These are phyloP conservation scores for Fistulifera solaris DNA, from an alignment of 108 stramenopile genomes.

Conservation along the genomic window DNA sequence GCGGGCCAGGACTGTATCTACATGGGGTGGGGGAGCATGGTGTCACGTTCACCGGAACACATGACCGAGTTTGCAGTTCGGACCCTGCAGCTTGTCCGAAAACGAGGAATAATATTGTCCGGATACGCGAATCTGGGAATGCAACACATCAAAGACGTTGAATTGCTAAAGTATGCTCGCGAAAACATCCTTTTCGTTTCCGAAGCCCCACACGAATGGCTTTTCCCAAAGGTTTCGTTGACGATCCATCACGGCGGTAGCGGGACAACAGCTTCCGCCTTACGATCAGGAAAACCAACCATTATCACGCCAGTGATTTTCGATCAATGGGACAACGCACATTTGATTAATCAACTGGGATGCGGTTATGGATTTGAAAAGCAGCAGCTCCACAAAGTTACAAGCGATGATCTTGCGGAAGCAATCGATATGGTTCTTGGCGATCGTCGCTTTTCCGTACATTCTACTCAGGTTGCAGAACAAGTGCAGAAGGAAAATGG, in stretches of 20 bases:
- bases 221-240: slow-evolving; percentile 14
- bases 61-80: slow-evolving; percentile 8
- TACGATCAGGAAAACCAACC: slow-evolving; percentile 19
- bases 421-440: slow-evolving; percentile 1
- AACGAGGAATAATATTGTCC: slow-evolving; percentile 13
- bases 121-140: slow-evolving; percentile 9
- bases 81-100: not conserved
- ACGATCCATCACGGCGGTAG: slow-evolving; percentile 20
- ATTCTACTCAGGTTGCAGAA: slow-evolving; percentile 5
- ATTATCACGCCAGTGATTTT: slow-evolving; percentile 23
- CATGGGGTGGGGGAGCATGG: slow-evolving; percentile 23
- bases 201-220: slow-evolving; percentile 13
- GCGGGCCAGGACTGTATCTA: slow-evolving; percentile 11
- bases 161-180: slow-evolving; percentile 8
- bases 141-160: slow-evolving; percentile 2
- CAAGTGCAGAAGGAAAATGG: slow-evolving; percentile 3
- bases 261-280: slow-evolving; percentile 20
- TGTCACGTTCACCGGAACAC: slow-evolving; percentile 6
- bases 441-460: not conserved
- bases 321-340: slow-evolving; percentile 22
- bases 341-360: slow-evolving; percentile 3
- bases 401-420: slow-evolving; percentile 6
- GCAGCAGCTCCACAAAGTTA: slow-evolving; percentile 12
- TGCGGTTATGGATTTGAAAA: slow-evolving; percentile 15
- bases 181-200: slow-evolving; percentile 15